These are phyloP conservation scores for Trichosporon inkin DNA, from an alignment of 1,284 basidiomycete species.

Conservation along the genomic window DNA sequence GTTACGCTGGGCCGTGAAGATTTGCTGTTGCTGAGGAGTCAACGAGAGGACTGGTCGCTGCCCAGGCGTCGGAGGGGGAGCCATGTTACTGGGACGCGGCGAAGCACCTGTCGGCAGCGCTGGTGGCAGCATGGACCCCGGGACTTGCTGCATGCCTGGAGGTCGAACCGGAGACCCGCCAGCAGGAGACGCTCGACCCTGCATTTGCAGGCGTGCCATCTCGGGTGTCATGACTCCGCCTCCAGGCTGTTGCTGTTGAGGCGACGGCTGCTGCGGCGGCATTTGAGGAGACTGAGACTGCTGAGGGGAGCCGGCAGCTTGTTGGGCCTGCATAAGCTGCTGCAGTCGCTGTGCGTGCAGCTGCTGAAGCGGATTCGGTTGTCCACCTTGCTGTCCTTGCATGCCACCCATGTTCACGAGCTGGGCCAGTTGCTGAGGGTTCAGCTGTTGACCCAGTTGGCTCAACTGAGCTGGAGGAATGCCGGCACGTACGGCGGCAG, in stretches of 20 bases:
- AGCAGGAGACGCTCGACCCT: constrained; percentile 26
- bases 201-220: constrained; percentile 25
- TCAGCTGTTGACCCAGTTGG: constrained; percentile 14
- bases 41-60: constrained; percentile 16
- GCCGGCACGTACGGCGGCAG: constrained; percentile 18
- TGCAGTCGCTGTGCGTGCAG: constrained; percentile 22
- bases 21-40: constrained; percentile 38
- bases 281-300: constrained; percentile 35
- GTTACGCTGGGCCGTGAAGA: constrained; percentile 27
- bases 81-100: constrained; percentile 20
- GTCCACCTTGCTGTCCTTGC: constrained; percentile 25
- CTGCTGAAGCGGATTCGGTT: constrained; percentile 34
- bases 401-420: constrained; percentile 10
- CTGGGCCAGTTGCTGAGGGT: constrained; percentile 16
- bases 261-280: constrained; percentile 16
- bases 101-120: constrained; percentile 22
- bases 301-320: constrained; percentile 3
- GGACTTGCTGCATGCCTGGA: constrained; percentile 10
- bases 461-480: constrained; percentile 14
- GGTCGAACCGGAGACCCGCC: constrained; percentile 21
- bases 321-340: constrained; percentile 21
- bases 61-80: constrained; percentile 11
- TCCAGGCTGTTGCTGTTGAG: constrained; percentile 14
- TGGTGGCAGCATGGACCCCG: constrained; percentile 23
- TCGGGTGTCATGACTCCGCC: constrained; percentile 21